phyloP scores from a whole-genome alignment of 139 green algal species.

The Monoraphidium neglectum region DNA sequence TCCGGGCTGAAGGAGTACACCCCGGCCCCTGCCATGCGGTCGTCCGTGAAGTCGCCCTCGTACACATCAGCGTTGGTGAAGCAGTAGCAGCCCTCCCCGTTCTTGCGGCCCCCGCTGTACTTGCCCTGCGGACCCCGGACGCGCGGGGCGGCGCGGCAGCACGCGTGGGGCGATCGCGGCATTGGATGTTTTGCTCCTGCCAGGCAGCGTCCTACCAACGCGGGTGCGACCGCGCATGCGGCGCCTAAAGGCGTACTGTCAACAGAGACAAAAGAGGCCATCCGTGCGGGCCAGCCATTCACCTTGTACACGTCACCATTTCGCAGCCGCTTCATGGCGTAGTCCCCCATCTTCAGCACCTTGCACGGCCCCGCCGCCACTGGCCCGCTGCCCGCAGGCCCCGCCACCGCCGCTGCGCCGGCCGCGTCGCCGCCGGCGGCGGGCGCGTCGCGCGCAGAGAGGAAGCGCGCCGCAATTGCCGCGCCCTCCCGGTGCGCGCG shows the following conservation, averaged over 20 bases:
- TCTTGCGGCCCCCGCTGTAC: conserved; percentile 59
- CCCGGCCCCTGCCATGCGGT: conserved; percentile 67
- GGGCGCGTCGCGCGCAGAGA: background rate
- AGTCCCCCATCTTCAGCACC: conserved; percentile 57
- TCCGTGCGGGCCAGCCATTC: too few species aligned
- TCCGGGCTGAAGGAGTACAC: conserved; percentile 65
- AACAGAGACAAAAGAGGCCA: too few species aligned
- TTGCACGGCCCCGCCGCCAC: conserved; percentile 11
- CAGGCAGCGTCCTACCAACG: too few species aligned
- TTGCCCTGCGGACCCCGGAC: too few species aligned
- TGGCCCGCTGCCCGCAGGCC: background rate
- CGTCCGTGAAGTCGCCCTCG: conserved; percentile 68
- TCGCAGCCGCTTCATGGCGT: conserved; percentile 59
- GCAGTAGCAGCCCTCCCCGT: conserved; percentile 65
- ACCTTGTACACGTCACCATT: conserved; percentile 76
- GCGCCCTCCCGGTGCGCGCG: conserved; percentile 35
- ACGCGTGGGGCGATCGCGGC: too few species aligned
- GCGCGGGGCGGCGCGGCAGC: too few species aligned
- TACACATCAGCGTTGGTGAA: conserved; percentile 73
- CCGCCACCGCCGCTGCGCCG: background rate
- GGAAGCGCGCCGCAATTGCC: conserved; percentile 20
- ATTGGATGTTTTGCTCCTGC: too few species aligned
- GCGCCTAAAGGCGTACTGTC: too few species aligned
- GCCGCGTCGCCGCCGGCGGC: background rate
- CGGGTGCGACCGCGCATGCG: too few species aligned